Evolutionary conservation across 805 yeast genomes (phyloP), one percentile per base, ranked within the genome.

Genomic region (Pichia paraexigua): DNA sequence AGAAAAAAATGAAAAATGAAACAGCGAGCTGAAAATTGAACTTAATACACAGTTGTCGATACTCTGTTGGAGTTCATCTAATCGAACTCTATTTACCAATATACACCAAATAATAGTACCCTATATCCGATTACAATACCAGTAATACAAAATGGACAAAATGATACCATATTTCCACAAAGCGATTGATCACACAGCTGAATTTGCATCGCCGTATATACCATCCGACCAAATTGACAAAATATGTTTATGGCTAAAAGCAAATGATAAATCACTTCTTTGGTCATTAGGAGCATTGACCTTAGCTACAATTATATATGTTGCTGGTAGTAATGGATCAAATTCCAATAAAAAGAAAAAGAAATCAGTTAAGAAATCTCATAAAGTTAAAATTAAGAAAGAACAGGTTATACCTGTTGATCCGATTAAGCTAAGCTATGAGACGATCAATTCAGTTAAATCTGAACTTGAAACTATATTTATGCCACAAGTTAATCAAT

Each of bases 321-420:
- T 41, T 15, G 43, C 18, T n/a, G 52, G 13, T 50, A 35, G 32
- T 39, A 53, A 30, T 45, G 47, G 46, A 41, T 17, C 30, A 5
- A 39, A 44, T 21, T 2, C 27, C 13, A 47, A 35, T 35, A 54
- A 51, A 30, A 50, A 48, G 43, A 48, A 49, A 50, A 53, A 57
- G 53, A 56, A 45, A 18, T 47, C 48, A 48, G 52, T 55, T 52
- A 56, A 45, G 13, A 46, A 20, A 17, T 30, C 45, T 2, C 25
- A 41, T 48, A 44, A 45, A 37, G 46, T 51, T 52, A 46, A 56
- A 53, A 24, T 46, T 12, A 53, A 46, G 43, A 45, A 50, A 41
- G 48, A 47, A 28, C 48, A 46, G 5, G 48, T 48, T 25, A 60
- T 55, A 25, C 65, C 67, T 5, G 49, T 57, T 10, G 52, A 55